These are phyloP conservation scores for Paraurostyla sp. DNA, from an alignment of 73 alveolate genomes.

Conservation along the genomic window DNA sequence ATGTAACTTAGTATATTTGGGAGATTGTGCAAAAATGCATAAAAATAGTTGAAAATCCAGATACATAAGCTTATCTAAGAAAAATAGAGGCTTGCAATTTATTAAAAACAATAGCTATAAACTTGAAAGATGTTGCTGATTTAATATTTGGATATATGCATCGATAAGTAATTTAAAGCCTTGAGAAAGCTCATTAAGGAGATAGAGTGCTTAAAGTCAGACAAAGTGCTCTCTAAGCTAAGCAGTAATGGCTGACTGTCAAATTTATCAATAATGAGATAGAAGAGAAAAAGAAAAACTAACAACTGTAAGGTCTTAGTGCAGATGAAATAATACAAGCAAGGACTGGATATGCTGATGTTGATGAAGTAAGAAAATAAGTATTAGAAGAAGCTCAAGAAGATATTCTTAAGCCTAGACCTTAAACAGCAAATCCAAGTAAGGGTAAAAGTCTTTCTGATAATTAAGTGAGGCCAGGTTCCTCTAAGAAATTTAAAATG, in stretches of 20 bases:
- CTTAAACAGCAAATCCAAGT: no score
- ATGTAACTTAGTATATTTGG: slow-evolving; percentile 12
- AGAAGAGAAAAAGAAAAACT: slow-evolving; percentile 59
- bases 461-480: slow-evolving; percentile 17
- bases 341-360: slow-evolving; percentile 64
- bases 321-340: slow-evolving; percentile 66
- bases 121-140: slow-evolving; percentile 75
- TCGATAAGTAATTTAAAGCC: slow-evolving; percentile 25
- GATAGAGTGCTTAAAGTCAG: slow-evolving; percentile 75
- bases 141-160: slow-evolving; percentile 63
- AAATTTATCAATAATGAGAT: slow-evolving; percentile 41
- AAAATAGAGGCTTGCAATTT: slow-evolving; percentile 69
- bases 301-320: slow-evolving; percentile 17
- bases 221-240: slow-evolving; percentile 70
- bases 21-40: slow-evolving; percentile 51
- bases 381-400: slow-evolving; percentile 48
- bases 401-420: slow-evolving; percentile 49
- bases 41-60: slow-evolving; percentile 49
- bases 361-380: slow-evolving; percentile 52
- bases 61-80: slow-evolving; percentile 31
- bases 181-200: slow-evolving; percentile 43
- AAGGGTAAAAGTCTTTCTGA: not conserved
- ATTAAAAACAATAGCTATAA: slow-evolving; percentile 38
- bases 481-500: slow-evolving; percentile 45
- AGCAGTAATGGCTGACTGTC: slow-evolving; percentile 66